Base-by-base conservation (phyloP, 208 protist genomes). In the Crithidia acanthocephali region DNA sequence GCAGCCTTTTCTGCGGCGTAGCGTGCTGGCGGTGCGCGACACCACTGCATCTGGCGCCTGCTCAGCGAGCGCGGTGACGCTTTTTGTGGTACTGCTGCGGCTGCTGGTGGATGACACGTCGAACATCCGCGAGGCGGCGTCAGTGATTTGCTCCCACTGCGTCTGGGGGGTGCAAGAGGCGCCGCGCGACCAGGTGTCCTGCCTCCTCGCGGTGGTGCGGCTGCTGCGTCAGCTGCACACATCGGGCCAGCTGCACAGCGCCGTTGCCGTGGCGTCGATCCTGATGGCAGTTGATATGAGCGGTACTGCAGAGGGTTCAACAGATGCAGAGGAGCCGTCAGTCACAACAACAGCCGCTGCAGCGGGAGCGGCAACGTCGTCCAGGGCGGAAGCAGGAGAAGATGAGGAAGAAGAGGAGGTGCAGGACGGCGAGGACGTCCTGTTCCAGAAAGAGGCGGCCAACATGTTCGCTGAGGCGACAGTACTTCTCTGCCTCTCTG, bases 401-500 rank as follows among this genome's bases (percentile, higher is more conserved):
- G 35, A 40, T n/a, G 35, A 73, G 8, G 71, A 79, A 33, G 60
- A 35, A 33, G 72, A 71, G 4, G 68, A 56, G 10, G 67, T 67
- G 0, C 62, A 70, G 0, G 68, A 72, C 0, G 86, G 75, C 23
- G 84, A 80, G n/a, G 88, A 90, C 23, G 84, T 94, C 3, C 74
- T 97, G 16, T 97, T 97, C 72, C 76, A 93, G 58, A 90, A 92
- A 74, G 90, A 97, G 57, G 79, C 80, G 18, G 90, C 85, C 5
- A 97, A 97, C 72, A 86, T 97, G 81, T 97, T 93, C 65, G 78
- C 79, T 5, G 92, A 97, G 66, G 74, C 68, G 7, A 71, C 80
- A 8, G 57, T 93, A 13, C 55, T 97, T 23, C 33, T 50, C 1
- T 88, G 81, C 50, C 61, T 94, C 40, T 58, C 58, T 18, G 66